phyloP scores from a whole-genome alignment of 1,284 basidiomycete species.

The Malassezia nana region DNA sequence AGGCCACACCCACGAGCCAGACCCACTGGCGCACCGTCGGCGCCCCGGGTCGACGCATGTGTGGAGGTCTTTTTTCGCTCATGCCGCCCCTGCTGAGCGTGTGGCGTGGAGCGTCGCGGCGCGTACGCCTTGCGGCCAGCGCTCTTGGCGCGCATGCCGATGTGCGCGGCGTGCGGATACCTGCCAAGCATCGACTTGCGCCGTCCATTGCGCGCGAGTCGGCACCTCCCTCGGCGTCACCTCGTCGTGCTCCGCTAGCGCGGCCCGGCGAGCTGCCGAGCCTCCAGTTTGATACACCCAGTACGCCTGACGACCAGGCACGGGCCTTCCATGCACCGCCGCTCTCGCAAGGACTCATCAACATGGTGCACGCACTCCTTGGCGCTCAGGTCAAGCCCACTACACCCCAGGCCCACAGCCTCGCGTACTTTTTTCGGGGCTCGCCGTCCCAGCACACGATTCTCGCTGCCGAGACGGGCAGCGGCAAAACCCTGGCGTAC shows the following conservation, averaged over 20 bases:
- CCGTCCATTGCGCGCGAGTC: not conserved
- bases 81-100: not conserved
- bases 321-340: constrained; percentile 6
- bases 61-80: not conserved
- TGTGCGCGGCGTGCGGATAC: not conserved
- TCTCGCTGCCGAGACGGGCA: constrained; percentile 94
- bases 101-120: too few relatives aligned
- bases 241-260: not conserved
- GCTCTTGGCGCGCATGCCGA: not conserved
- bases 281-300: constrained; percentile 5
- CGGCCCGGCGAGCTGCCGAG: constrained; percentile 14
- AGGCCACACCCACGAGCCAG: not conserved
- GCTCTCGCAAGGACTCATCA: constrained; percentile 12
- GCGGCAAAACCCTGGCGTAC: constrained; percentile 91
- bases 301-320: not conserved
- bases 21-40: not conserved
- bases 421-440: constrained; percentile 13
- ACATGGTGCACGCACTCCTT: constrained; percentile 11
- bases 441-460: constrained; percentile 61
- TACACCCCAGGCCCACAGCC: constrained; percentile 12
- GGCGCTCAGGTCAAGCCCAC: constrained; percentile 15
- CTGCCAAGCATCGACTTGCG: not conserved
- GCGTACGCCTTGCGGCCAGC: not conserved
- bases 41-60: not conserved
- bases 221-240: not conserved